Conservation (phyloP, 768 basidiomycete species). For the Psilocybe cyanescens region DNA sequence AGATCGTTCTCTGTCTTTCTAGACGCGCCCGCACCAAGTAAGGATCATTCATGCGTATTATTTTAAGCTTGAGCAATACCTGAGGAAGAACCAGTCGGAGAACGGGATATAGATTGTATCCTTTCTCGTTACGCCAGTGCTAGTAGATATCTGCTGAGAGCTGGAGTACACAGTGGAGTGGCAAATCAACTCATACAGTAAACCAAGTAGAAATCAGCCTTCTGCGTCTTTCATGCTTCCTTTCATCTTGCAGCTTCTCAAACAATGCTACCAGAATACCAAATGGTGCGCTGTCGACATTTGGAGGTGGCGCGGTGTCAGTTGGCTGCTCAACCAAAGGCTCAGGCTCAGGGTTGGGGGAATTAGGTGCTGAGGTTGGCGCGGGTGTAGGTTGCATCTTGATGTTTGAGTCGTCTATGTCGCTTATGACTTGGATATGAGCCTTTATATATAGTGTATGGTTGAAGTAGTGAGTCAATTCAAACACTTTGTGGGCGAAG, state of each 20-base stretch:
- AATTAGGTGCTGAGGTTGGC: constrained; percentile 58
- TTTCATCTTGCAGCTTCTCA: constrained; percentile 71
- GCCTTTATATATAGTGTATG: too few species aligned
- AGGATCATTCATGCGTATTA: not conserved
- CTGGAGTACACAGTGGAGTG: not conserved
- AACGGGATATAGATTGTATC: constrained; percentile 88
- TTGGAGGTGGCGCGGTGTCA: constrained; percentile 64
- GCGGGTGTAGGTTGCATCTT: constrained; percentile 70
- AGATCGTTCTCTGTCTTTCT: constrained; percentile 94
- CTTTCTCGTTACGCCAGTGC: constrained; percentile 89
- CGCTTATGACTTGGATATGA: too few species aligned
- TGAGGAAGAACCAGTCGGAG: constrained; percentile 91
- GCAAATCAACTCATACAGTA: constrained; percentile 52
- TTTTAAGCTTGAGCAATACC: constrained; percentile 37
- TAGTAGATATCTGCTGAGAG: constrained; percentile 32
- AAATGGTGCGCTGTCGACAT: constrained; percentile 72
- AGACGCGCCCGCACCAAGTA: constrained; percentile 1
- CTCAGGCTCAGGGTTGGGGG: constrained; percentile 35
- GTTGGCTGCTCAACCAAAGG: constrained; percentile 32
- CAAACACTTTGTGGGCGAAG: not conserved
- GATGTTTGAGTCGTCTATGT: constrained; percentile 14
- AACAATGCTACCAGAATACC: constrained; percentile 71
- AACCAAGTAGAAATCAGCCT: constrained; percentile 81
- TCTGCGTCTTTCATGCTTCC: constrained; percentile 74
- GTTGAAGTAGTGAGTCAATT: constrained; percentile 8